Conservation (phyloP, 208 protist species). For the Trypanosoma theileri region DNA sequence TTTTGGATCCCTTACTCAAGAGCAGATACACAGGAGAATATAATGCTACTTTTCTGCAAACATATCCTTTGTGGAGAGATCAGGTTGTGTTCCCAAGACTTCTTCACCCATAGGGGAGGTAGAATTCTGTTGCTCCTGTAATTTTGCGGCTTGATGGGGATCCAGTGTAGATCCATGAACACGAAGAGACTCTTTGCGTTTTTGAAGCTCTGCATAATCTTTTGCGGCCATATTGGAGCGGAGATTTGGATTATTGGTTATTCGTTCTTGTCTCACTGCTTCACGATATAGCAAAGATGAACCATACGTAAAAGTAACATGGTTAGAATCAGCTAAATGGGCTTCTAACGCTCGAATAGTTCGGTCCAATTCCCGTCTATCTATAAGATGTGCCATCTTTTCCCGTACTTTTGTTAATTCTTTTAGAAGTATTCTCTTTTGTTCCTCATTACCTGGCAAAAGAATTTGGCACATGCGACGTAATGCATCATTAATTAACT, state of each 20-base stretch:
- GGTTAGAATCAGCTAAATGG: conserved; percentile 51
- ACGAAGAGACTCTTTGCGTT: conserved; percentile 53
- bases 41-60: conserved; percentile 32
- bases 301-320: conserved; percentile 77
- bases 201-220: conserved; percentile 71
- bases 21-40: conserved; percentile 1
- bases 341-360: conserved; percentile 74
- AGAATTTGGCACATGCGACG: conserved; percentile 86
- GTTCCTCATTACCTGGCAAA: conserved; percentile 48
- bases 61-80: conserved; percentile 59
- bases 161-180: conserved; percentile 41
- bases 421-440: conserved; percentile 58
- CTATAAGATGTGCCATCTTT: conserved; percentile 77
- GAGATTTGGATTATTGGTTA: conserved; percentile 69
- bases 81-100: conserved; percentile 38
- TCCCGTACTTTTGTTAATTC: conserved; percentile 83
- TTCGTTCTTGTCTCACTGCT: conserved; percentile 49
- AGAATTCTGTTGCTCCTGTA: conserved; percentile 45
- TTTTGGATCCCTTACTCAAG: not conserved
- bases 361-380: conserved; percentile 73
- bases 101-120: conserved; percentile 35
- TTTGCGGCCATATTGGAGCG: conserved; percentile 53
- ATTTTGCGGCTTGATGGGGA: conserved; percentile 54
- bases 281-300: conserved; percentile 70
- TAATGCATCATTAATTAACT: conserved; percentile 79